A percentile compares a stretch with the other conserved stretches of the same genome.
These are phyloP conservation scores for Cantharellus anzutake DNA, from an alignment of 768 basidiomycete genomes.

Conservation along the genomic window DNA sequence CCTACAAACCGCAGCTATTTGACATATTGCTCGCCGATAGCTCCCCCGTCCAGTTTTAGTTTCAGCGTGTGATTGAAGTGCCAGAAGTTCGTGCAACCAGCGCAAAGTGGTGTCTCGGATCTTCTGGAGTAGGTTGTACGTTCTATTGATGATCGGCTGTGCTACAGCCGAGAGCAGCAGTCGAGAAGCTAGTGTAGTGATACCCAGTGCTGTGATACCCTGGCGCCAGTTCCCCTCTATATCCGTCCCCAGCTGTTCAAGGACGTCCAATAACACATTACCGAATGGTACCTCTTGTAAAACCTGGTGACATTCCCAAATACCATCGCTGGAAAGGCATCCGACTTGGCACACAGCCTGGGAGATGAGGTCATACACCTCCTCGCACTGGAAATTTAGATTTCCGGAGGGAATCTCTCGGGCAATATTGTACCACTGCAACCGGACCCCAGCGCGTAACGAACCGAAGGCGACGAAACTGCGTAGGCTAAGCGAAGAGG, in stretches of 20 bases:
- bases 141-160: no score
- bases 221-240: neutral
- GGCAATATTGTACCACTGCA: constrained; percentile 34
- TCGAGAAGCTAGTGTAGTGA: neutral
- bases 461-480: constrained; percentile 27
- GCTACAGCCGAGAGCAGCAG: neutral
- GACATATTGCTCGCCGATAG: no score
- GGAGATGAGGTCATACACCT: constrained; percentile 24
- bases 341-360: constrained; percentile 30
- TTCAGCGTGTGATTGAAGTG: no score
- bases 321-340: constrained; percentile 7
- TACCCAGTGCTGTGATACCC: neutral
- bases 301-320: neutral
- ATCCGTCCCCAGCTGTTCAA: constrained; percentile 11
- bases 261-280: constrained; percentile 7
- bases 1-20: no score
- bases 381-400: constrained; percentile 22
- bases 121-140: no score
- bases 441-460: constrained; percentile 24
- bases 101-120: no score
- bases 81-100: no score
- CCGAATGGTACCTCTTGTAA: constrained; percentile 18
- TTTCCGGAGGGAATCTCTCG: constrained; percentile 23
- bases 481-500: no score
- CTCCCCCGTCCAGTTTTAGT: no score